A percentile compares a stretch with the other conserved stretches of the same genome.
phyloP scores from a whole-genome alignment of 805 yeast genomes.

The Wickerhamiella dianesei region DNA sequence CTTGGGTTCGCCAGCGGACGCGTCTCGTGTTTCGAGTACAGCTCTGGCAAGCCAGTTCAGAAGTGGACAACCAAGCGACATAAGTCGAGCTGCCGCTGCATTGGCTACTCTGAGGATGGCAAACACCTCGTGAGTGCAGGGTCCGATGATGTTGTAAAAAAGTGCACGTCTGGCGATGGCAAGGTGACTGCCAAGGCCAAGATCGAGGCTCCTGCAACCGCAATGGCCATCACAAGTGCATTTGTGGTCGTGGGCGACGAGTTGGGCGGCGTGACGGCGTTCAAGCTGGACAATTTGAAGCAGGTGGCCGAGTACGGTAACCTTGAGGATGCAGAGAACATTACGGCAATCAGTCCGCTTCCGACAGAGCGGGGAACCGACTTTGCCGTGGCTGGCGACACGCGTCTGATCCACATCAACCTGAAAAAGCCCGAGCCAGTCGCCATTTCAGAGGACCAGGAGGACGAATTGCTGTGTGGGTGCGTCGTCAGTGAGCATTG shows the following conservation, averaged over 20 bases:
- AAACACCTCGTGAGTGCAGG: conserved; percentile 60
- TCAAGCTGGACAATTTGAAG: conserved; percentile 42
- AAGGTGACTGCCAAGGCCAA: conserved; percentile 48
- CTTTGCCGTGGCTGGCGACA: conserved; percentile 67
- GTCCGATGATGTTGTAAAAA: conserved; percentile 64
- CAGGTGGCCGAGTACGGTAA: conserved; percentile 33
- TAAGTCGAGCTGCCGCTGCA: conserved; percentile 71
- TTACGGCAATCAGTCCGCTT: conserved; percentile 48
- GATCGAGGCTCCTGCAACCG: conserved; percentile 18
- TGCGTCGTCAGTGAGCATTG: conserved; percentile 49
- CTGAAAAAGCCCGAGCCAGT: conserved; percentile 50
- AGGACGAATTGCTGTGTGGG: conserved; percentile 76
- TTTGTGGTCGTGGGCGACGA: conserved; percentile 42
- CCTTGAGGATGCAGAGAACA: conserved; percentile 44
- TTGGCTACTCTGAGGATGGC: conserved; percentile 53
- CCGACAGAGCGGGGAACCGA: conserved; percentile 57
- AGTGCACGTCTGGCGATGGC: conserved; percentile 59
- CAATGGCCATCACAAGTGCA: conserved; percentile 22
- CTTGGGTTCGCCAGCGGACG: conserved; percentile 78
- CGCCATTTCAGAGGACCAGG: conserved; percentile 72
- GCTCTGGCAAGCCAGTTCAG: conserved; percentile 27
- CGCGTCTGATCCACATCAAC: conserved; percentile 68
- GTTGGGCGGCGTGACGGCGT: conserved; percentile 49
- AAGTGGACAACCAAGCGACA: conserved; percentile 84
- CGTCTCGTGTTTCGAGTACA: conserved; percentile 47